Conservation (phyloP, 2,329 filamentous ascomycete species). For the Fusarium napiforme region DNA sequence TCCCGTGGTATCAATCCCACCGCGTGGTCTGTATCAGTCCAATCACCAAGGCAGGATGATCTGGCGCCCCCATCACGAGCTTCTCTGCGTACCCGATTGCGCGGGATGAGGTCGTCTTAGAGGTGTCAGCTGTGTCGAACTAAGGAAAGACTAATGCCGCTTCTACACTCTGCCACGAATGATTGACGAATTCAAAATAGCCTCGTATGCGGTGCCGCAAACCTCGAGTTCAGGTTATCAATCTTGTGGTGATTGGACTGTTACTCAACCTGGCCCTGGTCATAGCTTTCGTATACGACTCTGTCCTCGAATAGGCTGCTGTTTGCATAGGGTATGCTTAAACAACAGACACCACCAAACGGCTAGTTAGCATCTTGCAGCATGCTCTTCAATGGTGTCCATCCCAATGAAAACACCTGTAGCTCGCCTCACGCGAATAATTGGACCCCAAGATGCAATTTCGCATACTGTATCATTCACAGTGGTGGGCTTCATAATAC, state of each 20-base stretch:
- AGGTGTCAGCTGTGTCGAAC: constrained; percentile 17
- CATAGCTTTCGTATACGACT: constrained; percentile 15
- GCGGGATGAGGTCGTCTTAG: constrained; percentile 4
- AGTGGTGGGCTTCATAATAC: constrained; percentile 16
- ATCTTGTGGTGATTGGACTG: constrained; percentile 7
- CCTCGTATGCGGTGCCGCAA: constrained; percentile 21
- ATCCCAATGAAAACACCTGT: background rate
- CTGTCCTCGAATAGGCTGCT: constrained; percentile 1
- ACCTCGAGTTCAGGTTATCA: background rate
- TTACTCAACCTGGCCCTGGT: background rate
- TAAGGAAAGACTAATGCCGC: constrained; percentile 27
- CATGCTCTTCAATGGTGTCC: background rate
- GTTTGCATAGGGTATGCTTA: constrained; percentile 19
- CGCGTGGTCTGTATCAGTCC: constrained; percentile 30
- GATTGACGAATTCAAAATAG: constrained; percentile 13
- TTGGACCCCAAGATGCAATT: constrained; percentile 16
- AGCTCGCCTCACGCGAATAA: constrained; percentile 25
- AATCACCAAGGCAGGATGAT: constrained; percentile 31
- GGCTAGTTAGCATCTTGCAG: background rate
- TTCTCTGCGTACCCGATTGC: constrained; percentile 17
- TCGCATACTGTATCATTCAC: constrained; percentile 19
- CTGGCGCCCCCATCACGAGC: constrained; percentile 28
- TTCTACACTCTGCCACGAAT: constrained; percentile 26
- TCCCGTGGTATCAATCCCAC: constrained; percentile 40
- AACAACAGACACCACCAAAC: background rate